Conservation (phyloP, 768 basidiomycete genomes). For the Galerina marginata region DNA sequence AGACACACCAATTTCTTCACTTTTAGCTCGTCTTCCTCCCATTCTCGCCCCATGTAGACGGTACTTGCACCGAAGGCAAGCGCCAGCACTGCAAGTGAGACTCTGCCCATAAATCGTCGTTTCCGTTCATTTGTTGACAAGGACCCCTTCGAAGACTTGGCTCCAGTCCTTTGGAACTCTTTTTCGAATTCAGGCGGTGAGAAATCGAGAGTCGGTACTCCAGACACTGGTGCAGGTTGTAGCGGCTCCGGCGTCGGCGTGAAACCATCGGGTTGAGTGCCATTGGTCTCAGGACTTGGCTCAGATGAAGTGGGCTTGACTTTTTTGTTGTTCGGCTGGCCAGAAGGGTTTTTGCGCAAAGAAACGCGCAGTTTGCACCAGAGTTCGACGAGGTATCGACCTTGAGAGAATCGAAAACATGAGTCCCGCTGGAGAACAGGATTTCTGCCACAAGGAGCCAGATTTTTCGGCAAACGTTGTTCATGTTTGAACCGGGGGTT, state of each 20-base stretch:
- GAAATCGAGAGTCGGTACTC: slow-evolving; percentile 66
- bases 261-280: slow-evolving; percentile 21
- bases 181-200: slow-evolving; percentile 55
- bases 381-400: slow-evolving; percentile 38
- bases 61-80: slow-evolving; percentile 58
- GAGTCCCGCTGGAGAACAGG: neutral
- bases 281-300: slow-evolving; percentile 27
- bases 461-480: no score
- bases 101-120: slow-evolving; percentile 59
- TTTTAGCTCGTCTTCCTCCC: slow-evolving; percentile 75
- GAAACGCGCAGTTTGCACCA: slow-evolving; percentile 39
- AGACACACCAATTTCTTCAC: slow-evolving; percentile 62
- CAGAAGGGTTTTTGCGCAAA: slow-evolving; percentile 30
- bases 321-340: slow-evolving; percentile 20
- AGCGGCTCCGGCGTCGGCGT: slow-evolving; percentile 3
- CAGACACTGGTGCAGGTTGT: slow-evolving; percentile 8
- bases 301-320: slow-evolving; percentile 24
- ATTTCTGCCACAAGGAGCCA: no score
- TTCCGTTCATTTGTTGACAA: slow-evolving; percentile 80
- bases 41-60: slow-evolving; percentile 77
- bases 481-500: no score
- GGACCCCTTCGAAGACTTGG: slow-evolving; percentile 77
- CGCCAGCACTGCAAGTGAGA: slow-evolving; percentile 60
- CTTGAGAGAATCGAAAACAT: slow-evolving; percentile 41
- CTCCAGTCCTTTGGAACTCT: slow-evolving; percentile 66